Evolutionary conservation across 2,329 filamentous ascomycete genomes (phyloP), one percentile per base, ranked within the genome.

Genomic region (Monilinia fructigena): DNA sequence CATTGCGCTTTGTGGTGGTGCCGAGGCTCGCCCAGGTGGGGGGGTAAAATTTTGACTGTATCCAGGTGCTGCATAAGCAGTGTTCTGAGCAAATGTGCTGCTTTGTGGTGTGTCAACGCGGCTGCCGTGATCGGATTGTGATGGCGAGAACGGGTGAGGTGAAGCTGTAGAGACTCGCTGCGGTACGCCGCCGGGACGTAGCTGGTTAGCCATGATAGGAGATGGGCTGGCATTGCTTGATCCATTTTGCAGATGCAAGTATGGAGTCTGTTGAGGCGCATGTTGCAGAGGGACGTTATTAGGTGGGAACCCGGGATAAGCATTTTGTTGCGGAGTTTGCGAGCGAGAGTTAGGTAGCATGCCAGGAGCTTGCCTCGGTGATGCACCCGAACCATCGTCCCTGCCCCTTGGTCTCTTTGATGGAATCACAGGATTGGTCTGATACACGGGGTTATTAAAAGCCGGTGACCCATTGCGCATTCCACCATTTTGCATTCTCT

Each of bases 81-180:
- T 79, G 55, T 80, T 84, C 65, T 85, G 86, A 79, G 89, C 85
- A 72, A 87, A 92, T n/a, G 84, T 82, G 70, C 84, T 87, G 53
- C 88, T 90, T 75, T 93, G 91, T 0, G 91, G 89, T 11, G 90
- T 93, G 66, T 83, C 83, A 45, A 84, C 82, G 66, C 83, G 79
- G 73, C 87, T 86, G 38, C 82, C 84, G 72, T 92, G 89, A 69
- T 95, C 91, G 31, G 90, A 89, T 6, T 90, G 87, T 20, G 89
- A 86, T 14, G 92, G 91, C 1, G 91, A 93, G 77, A 96, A 97
- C 0, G 92, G 92, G 77, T 95, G 94, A 4, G 95, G 94, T 42
- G 95, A 98, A 54, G 92, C 90, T 55, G 94, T 97, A 71, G 93
- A 90, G 77, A 98, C 92, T 74, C 93, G 83, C 76, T 93, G 91